Percentiles rank a stretch among this genome's conserved stretches.
These are phyloP conservation scores for Phytophthora crassamura DNA, from an alignment of 352 stramenopile genomes.

Conservation along the genomic window DNA sequence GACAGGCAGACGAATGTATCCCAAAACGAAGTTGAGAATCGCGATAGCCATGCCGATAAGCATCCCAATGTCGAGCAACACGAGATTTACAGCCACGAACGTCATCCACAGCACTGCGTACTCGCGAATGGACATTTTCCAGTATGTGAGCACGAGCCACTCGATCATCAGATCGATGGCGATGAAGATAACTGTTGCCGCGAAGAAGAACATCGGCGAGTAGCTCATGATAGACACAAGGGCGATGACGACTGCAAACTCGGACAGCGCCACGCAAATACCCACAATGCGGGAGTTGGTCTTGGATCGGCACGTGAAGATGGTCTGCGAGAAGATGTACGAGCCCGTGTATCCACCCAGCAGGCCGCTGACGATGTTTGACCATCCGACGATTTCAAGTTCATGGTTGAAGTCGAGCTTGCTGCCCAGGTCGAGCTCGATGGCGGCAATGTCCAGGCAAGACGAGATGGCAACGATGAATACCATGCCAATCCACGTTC, in stretches of 20 bases:
- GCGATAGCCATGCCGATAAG: slow-evolving; percentile 88
- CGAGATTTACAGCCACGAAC: slow-evolving; percentile 92
- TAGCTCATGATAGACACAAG: slow-evolving; percentile 93
- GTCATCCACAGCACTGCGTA: slow-evolving; percentile 92
- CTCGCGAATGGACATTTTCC: slow-evolving; percentile 81
- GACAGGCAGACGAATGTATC: slow-evolving; percentile 64
- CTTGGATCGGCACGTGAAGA: slow-evolving; percentile 94
- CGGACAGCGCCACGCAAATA: slow-evolving; percentile 81
- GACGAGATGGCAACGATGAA: slow-evolving; percentile 96
- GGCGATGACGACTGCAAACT: slow-evolving; percentile 86
- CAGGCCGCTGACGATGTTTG: slow-evolving; percentile 94
- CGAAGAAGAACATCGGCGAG: slow-evolving; percentile 97
- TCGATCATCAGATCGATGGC: slow-evolving; percentile 96
- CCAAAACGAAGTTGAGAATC: slow-evolving; percentile 77
- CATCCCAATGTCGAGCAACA: slow-evolving; percentile 95
- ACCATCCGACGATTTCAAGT: slow-evolving; percentile 91
- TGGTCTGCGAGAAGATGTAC: slow-evolving; percentile 99
- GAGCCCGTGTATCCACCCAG: slow-evolving; percentile 96
- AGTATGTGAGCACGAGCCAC: slow-evolving; percentile 90
- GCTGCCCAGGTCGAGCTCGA: slow-evolving; percentile 95
- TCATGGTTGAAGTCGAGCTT: slow-evolving; percentile 95
- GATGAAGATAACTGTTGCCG: slow-evolving; percentile 95
- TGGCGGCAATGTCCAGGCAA: slow-evolving; percentile 95
- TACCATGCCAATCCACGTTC: slow-evolving; percentile 94
- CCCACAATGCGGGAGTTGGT: slow-evolving; percentile 90